Evolutionary conservation across 2,329 filamentous ascomycete genomes (phyloP).

Genomic region (Simplicillium sp.): DNA sequence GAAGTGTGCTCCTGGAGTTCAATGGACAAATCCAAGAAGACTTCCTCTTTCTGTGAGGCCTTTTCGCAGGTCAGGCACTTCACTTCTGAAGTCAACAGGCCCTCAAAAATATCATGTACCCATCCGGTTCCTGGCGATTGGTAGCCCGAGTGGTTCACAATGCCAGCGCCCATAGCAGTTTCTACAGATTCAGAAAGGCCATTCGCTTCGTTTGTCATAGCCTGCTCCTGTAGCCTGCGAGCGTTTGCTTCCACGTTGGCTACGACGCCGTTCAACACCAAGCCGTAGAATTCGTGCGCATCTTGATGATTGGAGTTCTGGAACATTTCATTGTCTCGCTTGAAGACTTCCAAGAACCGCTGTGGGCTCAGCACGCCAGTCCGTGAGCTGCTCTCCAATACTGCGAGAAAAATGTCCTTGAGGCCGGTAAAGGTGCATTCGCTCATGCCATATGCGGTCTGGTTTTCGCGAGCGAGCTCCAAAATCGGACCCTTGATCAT

Average conservation of each 20-base stretch:
- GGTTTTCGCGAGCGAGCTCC: conserved; percentile 74
- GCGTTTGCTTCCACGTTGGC: conserved; percentile 87
- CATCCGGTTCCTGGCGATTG: conserved; percentile 64
- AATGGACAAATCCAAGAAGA: conserved; percentile 91
- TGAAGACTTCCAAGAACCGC: conserved; percentile 87
- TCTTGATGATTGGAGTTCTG: conserved; percentile 96
- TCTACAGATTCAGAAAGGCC: conserved; percentile 43
- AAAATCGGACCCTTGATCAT: conserved; percentile 80
- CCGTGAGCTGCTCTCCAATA: conserved; percentile 71
- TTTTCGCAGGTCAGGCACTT: conserved; percentile 95
- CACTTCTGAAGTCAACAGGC: conserved; percentile 88
- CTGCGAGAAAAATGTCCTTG: conserved; percentile 90
- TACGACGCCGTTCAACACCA: conserved; percentile 93
- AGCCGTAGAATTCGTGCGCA: conserved; percentile 91
- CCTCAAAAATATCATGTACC: conserved; percentile 97
- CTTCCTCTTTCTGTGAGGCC: conserved; percentile 87
- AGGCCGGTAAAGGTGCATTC: conserved; percentile 91
- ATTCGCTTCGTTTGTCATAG: conserved; percentile 27
- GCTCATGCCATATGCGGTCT: conserved; percentile 77
- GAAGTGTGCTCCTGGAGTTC: conserved; percentile 93
- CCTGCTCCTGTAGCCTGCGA: conserved; percentile 47
- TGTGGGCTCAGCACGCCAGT: conserved; percentile 88
- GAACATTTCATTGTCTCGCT: conserved; percentile 95
- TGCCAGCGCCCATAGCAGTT: conserved; percentile 20
- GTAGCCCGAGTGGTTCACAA: conserved; percentile 29